Base-by-base conservation (phyloP, 805 yeast species). In the Hanseniaspora hatyaiensis region DNA sequence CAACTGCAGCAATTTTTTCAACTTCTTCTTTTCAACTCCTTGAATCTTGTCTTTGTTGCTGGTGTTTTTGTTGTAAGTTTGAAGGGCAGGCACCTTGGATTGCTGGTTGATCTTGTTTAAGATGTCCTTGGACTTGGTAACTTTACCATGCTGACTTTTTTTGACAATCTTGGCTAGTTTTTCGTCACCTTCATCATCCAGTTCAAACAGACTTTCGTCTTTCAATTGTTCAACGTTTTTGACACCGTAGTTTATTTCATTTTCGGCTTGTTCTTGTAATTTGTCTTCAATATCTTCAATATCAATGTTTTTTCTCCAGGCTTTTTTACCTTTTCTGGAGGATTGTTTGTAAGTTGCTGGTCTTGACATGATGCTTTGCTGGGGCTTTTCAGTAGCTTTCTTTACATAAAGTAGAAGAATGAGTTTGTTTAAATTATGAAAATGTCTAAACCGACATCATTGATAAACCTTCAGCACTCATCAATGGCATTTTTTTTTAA, bases 231-330 rank as follows among this genome's bases (percentile, higher is more conserved):
- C 47, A 30, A 63, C 50, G 39, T 59, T 59, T 15, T 53, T 51
- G 2, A 58, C 54, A 57, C 67, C 67, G 50, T 62, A 63, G 3
- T 61, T 59, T 31, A 62, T 58, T 49, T 62, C 64, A 50, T 77
- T 76, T 44, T 85, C 94, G 50, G 86, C 70, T 44, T 71, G 70
- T 37, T 74, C 77, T 55, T 80, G 89, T 33, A 89, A 66, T 11
- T 81, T 82, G 28, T 65, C 63, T 58, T 82, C 86, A 41, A 92
- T 69, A 53, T 86, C 96, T 20, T 76, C 78, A 16, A 92, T 67
- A 62, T 92, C 95, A 50, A 92, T 82, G 63, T 92, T 85, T 65
- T 89, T 92, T 65, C 96, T 79, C 98, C 98, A 92, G 4, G 96
- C 82, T 61, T 74, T 80, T 72, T 84, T 89, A 37, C 95, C 95